A percentile compares a stretch with the other conserved stretches of the same genome.
These are phyloP conservation scores for Candida maesae DNA, from an alignment of 805 yeast genomes.

Conservation along the genomic window DNA sequence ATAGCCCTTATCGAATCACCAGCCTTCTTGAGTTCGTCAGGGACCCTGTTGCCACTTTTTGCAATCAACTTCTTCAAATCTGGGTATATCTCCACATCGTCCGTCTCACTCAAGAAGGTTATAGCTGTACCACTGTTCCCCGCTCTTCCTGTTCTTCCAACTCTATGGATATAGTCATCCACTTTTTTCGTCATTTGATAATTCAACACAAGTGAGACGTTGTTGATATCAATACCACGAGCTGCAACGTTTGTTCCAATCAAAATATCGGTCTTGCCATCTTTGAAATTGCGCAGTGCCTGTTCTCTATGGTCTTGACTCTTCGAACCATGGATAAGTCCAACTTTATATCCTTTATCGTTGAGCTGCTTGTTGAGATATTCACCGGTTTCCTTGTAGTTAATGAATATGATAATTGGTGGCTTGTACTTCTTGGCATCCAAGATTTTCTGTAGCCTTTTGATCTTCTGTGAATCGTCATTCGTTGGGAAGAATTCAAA, in stretches of 20 bases:
- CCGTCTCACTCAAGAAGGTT: constrained; percentile 73
- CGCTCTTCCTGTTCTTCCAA: constrained; percentile 97
- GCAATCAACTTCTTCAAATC: constrained; percentile 23
- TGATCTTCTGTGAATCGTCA: constrained; percentile 44
- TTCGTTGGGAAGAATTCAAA: constrained; percentile 46
- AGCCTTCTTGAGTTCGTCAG: constrained; percentile 19
- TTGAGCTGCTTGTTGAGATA: constrained; percentile 48
- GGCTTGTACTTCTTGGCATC: constrained; percentile 34
- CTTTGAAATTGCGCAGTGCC: constrained; percentile 59
- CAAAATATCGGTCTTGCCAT: constrained; percentile 54
- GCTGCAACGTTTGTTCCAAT: constrained; percentile 97
- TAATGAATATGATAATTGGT: constrained; percentile 78
- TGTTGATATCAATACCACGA: constrained; percentile 89
- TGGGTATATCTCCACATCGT: constrained; percentile 42
- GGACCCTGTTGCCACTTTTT: constrained; percentile 22
- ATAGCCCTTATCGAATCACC: constrained; percentile 9
- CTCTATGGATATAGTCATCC: constrained; percentile 86
- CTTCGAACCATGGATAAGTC: constrained; percentile 81
- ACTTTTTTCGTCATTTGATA: constrained; percentile 76
- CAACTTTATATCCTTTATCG: constrained; percentile 44
- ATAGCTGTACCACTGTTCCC: constrained; percentile 75
- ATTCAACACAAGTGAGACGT: constrained; percentile 81
- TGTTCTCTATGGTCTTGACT: constrained; percentile 80
- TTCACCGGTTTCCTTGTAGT: constrained; percentile 73
- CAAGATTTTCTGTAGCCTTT: constrained; percentile 39